Base-by-base conservation (phyloP, 495 filamentous ascomycete genomes). In the Clavariopsis aquatica region DNA sequence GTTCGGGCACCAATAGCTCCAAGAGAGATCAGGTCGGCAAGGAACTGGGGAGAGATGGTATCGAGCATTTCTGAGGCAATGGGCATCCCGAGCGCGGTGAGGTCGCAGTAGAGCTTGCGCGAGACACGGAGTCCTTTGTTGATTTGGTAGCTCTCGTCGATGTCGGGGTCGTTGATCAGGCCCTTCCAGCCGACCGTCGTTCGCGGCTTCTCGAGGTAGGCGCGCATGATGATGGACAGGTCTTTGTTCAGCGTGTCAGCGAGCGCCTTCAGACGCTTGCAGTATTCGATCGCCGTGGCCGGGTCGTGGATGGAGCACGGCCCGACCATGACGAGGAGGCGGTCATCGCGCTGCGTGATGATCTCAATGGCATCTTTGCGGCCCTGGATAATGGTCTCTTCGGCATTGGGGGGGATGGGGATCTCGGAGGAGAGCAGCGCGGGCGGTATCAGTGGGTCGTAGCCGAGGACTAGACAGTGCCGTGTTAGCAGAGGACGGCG, bases 121-220 rank as follows among this genome's bases (percentile, higher is more conserved):
- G 88, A 91, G 52, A 96, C 85, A 27, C 92, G 86, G 49, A 98
- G 84, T 24, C 94, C 94, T 83, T 98, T 98, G 85, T 98, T 98
- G 83, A 98, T 98, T 81, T 96, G 85, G 88, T 87, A 98, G 75
- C 89, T 91, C 78, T 96, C 87, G 75, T 98, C 91, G 76, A 98
- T 96, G 69, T 98, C 94, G 0, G 94, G 94, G 72, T 98, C 94
- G 78, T 98, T 98, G 81, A 98, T 97, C 69, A 98, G 83, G 27
- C 94, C 94, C 78, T 98, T 98, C 94, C 94, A 98, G 70, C 94
- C 94, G 36, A 98, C 94, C 1, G 94, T 98, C n/a, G 94, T 98
- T 43, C 94, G 88, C 28, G 94, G 94, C 82, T 98, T 98, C 83
- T 98, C 94, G 22, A 98, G 89, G 81, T 98, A 98, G 73, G 94